phyloP scores from a whole-genome alignment of 257 asterid genomes.

The Cordia subcordata region DNA sequence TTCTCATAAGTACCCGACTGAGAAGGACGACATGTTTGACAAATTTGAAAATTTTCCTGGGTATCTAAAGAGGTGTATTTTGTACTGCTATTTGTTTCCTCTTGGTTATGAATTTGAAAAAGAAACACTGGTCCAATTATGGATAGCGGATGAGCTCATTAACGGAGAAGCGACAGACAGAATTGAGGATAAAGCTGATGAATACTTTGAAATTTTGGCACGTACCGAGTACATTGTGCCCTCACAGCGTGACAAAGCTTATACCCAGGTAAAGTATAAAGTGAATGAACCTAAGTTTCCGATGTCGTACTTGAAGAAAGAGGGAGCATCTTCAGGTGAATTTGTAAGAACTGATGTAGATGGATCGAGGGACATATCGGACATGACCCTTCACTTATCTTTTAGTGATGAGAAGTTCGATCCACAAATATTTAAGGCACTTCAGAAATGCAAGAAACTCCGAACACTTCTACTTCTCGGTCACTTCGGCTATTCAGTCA shows the following conservation, averaged over 20 bases:
- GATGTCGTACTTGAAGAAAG: conserved; percentile 24
- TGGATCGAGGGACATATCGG: no score
- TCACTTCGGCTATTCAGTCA: no score
- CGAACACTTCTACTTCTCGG: no score
- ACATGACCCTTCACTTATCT: no score
- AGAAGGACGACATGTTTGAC: no score
- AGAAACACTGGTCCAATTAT: conserved; percentile 31
- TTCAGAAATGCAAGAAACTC: conserved; percentile 25
- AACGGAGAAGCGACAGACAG: conserved; percentile 12
- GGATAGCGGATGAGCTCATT: conserved; percentile 47
- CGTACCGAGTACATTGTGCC: conserved; percentile 16
- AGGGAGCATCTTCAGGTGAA: background rate
- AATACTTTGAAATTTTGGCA: conserved; percentile 24
- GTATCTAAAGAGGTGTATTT: background rate
- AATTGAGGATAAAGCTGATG: conserved; percentile 31
- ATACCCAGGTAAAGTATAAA: conserved; percentile 23
- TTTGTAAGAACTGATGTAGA: no score
- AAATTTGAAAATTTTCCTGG: background rate
- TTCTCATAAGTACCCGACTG: no score
- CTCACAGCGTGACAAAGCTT: conserved; percentile 14
- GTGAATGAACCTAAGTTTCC: conserved; percentile 19
- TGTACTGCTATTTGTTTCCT: conserved; percentile 28
- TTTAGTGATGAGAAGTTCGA: no score
- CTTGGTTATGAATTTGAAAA: conserved; percentile 29
- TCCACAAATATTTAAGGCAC: conserved; percentile 15